Evolutionary conservation across 2,329 filamentous ascomycete species (phyloP), one percentile per base, ranked within the genome.

Genomic region (Scedosporium aurantiacum): DNA sequence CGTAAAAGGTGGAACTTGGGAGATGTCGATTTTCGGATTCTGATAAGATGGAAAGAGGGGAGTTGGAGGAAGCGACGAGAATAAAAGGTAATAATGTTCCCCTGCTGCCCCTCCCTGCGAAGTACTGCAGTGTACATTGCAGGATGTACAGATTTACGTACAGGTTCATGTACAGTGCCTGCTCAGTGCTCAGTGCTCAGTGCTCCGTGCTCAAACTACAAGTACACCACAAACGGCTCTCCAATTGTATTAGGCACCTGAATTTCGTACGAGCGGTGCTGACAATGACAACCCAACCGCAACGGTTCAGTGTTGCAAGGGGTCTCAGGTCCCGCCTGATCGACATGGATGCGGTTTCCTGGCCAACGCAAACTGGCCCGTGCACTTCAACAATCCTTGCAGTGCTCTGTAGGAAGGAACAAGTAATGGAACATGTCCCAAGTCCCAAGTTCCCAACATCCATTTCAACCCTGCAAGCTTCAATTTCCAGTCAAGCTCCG

Each of bases 261-360:
- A 37, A 37, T 37, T 37, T 37, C 32, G 32, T 37, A 37, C 32
- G 32, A 37, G 32, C 10, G 32, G 32, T 23, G 50, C 50, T 54
- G 50, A 27, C 50, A 54, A 27, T 16, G 50, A 54, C 50, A 52
- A 54, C 50, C 50, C 18, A 37, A 37, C 32, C 32, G 32, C 32
- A 37, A 37, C 32, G 32, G 32, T 12, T 37, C 32, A 37, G 32
- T 12, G 50, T 23, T 27, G 50, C 18, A 54, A 57, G 37, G 55
- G 41, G 60, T 57, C 60, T 61, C 60, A 61, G 60, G 52, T 56
- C 52, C 60, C 54, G 60, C 60, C 40, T 61, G 60, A 61, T 61
- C 60, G 60, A 45, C 60, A 18, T 56, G n/a, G 21, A 23, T 12
- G 21, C 7, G 21, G 60, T 61, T 61, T 41, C 54, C 60, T 45